Base-by-base conservation (phyloP, 257 asterid species). In the Nicotiana undulata region DNA sequence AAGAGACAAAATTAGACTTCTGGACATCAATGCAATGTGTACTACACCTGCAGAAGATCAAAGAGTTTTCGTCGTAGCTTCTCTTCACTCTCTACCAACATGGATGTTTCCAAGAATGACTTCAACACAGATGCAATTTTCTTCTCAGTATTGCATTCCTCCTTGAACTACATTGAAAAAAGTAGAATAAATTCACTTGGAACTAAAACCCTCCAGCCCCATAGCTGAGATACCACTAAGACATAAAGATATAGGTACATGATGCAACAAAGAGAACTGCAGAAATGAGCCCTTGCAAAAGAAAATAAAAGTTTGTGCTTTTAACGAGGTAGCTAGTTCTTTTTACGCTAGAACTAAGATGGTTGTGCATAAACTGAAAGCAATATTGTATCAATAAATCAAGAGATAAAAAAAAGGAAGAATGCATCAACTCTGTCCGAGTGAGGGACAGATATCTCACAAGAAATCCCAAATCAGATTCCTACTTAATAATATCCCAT, bases 101-200 rank as follows among this genome's bases (percentile, higher is more conserved):
- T 85, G 86, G 95, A 91, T 60, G 85, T 88, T 75, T 89, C 97
- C 78, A 85, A 75, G 86, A 85, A 86, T 34, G 93, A 89, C 89
- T 89, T 91, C 91, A 93, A 90, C 90, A 84, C 94, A 60, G 96
- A 85, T 31, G 86, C 93, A 65, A 91, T 88, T 87, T 94, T 93
- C 90, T 91, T 93, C 88, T 92, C 98, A 0, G 99, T 94, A 86
- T 90, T 84, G 88, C 96, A 91, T 74, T 91, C 97, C 82, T 90
- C 99, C 87, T 96, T 92, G 91, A 96, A 96, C 99, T 96, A 86
- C 86, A 89, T 60, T 75, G 49, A 87, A 63, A 72, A 13, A 24
- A 72, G 24, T 44, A 46, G 78, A 70, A 24, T 46, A 46, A 46
- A 20, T 49, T 72, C 37, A 46, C 60, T 72, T 46, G 60, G 60